phyloP scores from a whole-genome alignment of 345 rosid genomes.

The Moringa oleifera region DNA sequence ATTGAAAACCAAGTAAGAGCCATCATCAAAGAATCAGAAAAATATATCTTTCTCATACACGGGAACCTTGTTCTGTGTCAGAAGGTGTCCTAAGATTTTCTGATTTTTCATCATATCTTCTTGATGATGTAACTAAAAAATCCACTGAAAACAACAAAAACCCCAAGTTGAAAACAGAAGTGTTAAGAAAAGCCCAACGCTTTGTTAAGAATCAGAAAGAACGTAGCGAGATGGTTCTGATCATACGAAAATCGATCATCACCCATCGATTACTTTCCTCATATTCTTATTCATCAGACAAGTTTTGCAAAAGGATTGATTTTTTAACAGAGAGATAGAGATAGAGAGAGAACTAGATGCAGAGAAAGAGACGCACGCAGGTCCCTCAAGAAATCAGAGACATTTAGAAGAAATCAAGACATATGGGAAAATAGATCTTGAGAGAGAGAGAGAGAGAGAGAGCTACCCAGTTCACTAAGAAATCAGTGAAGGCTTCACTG shows the following conservation, averaged over 20 bases:
- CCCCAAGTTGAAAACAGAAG: not conserved
- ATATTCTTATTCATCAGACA: conserved; percentile 12
- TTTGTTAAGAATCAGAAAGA: conserved; percentile 50
- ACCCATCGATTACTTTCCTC: conserved; percentile 30
- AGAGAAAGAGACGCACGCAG: no score
- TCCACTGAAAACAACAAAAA: not conserved
- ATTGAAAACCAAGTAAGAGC: not conserved
- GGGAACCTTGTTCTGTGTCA: conserved; percentile 30
- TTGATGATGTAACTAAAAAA: conserved; percentile 8
- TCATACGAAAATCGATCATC: conserved; percentile 35
- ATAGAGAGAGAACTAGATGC: not conserved
- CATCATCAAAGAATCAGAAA: conserved; percentile 28
- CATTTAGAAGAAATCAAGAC: no score
- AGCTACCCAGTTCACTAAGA: no score
- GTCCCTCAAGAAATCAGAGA: no score
- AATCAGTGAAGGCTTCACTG: no score
- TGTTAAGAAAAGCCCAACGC: not conserved
- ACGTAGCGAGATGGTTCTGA: conserved; percentile 41
- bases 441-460: no score
- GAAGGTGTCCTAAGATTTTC: conserved; percentile 51
- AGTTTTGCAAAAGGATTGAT: no score
- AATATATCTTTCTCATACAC: conserved; percentile 40
- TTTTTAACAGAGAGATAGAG: not conserved
- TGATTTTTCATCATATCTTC: conserved; percentile 35
- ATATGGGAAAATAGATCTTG: no score